Base-by-base conservation (phyloP, 2,329 filamentous ascomycete species). In the Exophiala calicioides region DNA sequence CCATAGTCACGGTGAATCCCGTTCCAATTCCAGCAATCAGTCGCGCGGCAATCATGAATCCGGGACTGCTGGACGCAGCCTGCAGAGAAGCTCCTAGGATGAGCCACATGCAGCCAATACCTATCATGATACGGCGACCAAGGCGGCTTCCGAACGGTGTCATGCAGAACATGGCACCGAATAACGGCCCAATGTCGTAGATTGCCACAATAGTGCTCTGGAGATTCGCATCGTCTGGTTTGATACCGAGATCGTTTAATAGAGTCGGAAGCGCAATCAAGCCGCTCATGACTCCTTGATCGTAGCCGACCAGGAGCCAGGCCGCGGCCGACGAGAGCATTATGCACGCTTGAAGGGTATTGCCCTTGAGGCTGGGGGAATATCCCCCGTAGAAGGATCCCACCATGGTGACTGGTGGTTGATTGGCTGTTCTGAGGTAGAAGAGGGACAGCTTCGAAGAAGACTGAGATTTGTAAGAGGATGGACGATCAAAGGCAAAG, bases 271-370 rank as follows among this genome's bases (percentile, higher is more conserved):
- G 19, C 9, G 32, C 23, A 16, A 45, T 38, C 8, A 45, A 15
- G 16, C 21, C 31, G 7, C 42, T 33, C 6, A 73, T 66, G 34
- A 73, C 68, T 6, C 71, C 71, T 20, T 72, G 70, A 36, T 68
- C 64, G 44, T 67, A 68, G 16, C 65, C 65, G 48, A 73, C 73
- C 4, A 73, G 64, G 8, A 71, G 60, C 16, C 33, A 43, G 12
- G 39, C 39, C 35, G 29, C 29, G 21, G 35, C 20, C 3, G 35
- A 38, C 23, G 35, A 38, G 20, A 38, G 23, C 35, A 38, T 38
- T 13, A 38, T 38, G 35, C 35, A 10, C 12, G 19, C 3, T 18
- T 38, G 35, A 15, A 38, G 16, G 16, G 23, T 8, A 7, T n/a
- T 6, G 31, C 31, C 31, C 20, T 34, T 18, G 31, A 34, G 31